A percentile compares a stretch with the other conserved stretches of the same genome.
phyloP scores from a whole-genome alignment of 2,329 filamentous ascomycete species.

The Cucurbitaria berberidis region DNA sequence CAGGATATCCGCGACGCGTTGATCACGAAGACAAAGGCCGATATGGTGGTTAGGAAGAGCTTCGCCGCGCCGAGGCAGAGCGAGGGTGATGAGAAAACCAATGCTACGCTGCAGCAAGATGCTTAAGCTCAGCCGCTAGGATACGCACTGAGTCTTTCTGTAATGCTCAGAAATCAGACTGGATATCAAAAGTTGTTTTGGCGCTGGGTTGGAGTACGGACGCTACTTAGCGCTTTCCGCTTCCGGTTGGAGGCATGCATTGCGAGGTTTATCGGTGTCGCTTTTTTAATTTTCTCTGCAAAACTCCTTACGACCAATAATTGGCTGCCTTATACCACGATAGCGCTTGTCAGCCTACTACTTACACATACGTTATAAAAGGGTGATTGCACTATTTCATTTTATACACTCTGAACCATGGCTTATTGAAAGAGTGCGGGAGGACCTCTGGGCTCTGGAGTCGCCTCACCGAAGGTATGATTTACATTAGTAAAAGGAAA shows the following conservation, averaged over 20 bases:
- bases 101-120: slow-evolving; percentile 21
- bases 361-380: not conserved
- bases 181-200: not conserved
- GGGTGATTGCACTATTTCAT: not conserved
- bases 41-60: slow-evolving; percentile 43
- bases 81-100: slow-evolving; percentile 30
- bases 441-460: no score
- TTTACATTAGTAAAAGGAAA: no score
- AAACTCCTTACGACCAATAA: not conserved
- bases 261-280: not conserved
- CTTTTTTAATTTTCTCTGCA: not conserved
- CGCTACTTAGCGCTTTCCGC: not conserved
- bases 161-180: not conserved
- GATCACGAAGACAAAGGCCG: slow-evolving; percentile 50
- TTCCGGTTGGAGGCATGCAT: not conserved
- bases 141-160: not conserved
- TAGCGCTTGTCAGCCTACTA: not conserved
- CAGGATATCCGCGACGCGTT: slow-evolving; percentile 53
- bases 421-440: no score
- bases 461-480: no score
- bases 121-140: not conserved
- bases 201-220: not conserved
- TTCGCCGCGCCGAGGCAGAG: slow-evolving; percentile 29
- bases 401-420: no score
- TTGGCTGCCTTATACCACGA: not conserved